Conservation (phyloP, 2,329 filamentous ascomycete species). For the Fusarium burgessii region DNA sequence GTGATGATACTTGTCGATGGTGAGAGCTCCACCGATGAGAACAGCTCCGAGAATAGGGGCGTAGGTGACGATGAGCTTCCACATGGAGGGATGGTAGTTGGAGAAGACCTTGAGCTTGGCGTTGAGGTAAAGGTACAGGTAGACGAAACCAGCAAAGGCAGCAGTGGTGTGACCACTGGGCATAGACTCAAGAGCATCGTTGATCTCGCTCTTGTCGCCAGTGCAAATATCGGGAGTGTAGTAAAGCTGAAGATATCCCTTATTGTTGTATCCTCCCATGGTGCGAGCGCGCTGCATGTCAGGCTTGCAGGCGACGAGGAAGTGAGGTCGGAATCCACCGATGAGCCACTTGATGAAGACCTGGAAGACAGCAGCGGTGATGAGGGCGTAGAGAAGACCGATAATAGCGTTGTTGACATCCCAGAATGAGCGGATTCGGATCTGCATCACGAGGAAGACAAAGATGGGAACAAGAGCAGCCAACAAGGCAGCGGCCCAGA, state of each 20-base stretch:
- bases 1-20: conserved; percentile 80
- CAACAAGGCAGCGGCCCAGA: conserved; percentile 76
- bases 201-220: conserved; percentile 71
- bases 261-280: conserved; percentile 56
- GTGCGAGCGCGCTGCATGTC: conserved; percentile 37
- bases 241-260: conserved; percentile 71
- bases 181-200: conserved; percentile 77
- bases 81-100: conserved; percentile 79
- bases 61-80: conserved; percentile 76
- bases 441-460: conserved; percentile 73
- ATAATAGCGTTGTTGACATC: conserved; percentile 78
- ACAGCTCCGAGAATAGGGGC: conserved; percentile 75
- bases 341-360: conserved; percentile 82
- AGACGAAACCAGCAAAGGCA: conserved; percentile 78
- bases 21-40: conserved; percentile 76
- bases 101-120: conserved; percentile 81
- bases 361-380: conserved; percentile 79
- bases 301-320: conserved; percentile 77
- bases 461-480: conserved; percentile 73
- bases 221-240: conserved; percentile 78
- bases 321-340: conserved; percentile 78
- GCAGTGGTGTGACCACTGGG: conserved; percentile 81
- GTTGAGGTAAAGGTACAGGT: conserved; percentile 79
- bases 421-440: conserved; percentile 76
- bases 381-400: conserved; percentile 76